phyloP scores from a whole-genome alignment of 345 rosid species.

The Eucalyptus erythrocorys region DNA sequence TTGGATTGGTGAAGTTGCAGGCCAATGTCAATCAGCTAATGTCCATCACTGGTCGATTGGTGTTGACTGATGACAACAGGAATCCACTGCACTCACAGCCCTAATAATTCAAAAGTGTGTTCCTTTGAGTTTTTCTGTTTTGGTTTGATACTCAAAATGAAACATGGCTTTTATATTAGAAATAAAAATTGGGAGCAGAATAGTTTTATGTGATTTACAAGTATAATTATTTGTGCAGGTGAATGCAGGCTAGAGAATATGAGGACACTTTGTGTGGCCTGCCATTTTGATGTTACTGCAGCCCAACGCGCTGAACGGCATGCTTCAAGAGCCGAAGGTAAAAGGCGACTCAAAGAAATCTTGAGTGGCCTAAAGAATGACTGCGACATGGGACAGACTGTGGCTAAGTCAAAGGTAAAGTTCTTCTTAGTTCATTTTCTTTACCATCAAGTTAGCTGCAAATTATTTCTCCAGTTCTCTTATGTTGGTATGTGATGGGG shows the following conservation, averaged over 20 bases:
- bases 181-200: not conserved
- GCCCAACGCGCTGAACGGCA: slow-evolving; percentile 61
- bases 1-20: not conserved
- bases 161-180: not conserved
- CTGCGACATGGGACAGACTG: slow-evolving; percentile 1
- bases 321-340: slow-evolving; percentile 35
- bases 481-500: not conserved
- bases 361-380: slow-evolving; percentile 24
- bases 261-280: slow-evolving; percentile 91
- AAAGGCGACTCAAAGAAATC: slow-evolving; percentile 45
- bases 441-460: not conserved
- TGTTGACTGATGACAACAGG: not conserved
- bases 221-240: slow-evolving; percentile 16
- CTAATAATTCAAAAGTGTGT: not conserved
- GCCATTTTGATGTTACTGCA: slow-evolving; percentile 72
- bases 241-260: slow-evolving; percentile 89
- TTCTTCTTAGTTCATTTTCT: not conserved
- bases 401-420: slow-evolving; percentile 16
- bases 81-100: not conserved
- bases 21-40: not conserved
- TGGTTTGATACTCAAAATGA: not conserved
- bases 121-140: not conserved
- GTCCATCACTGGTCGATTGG: not conserved
- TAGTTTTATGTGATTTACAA: not conserved
- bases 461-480: not conserved